Conservation (phyloP, 2,329 filamentous ascomycete species). For the Cladophialophora yegresii region DNA sequence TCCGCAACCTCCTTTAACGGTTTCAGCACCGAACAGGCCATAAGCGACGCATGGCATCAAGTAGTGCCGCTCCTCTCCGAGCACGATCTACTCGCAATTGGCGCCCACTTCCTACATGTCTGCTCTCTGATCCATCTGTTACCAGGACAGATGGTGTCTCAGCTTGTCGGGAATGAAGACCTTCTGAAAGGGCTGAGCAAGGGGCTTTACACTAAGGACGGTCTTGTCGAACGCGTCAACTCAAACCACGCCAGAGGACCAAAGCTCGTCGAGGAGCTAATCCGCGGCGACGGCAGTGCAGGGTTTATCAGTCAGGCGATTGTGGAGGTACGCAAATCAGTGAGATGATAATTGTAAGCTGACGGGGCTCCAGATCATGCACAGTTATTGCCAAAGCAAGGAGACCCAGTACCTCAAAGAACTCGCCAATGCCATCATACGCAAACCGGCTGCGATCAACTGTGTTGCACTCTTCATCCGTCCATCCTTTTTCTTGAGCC, state of each 20-base stretch:
- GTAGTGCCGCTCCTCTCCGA: constrained; percentile 64
- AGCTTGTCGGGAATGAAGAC: constrained; percentile 78
- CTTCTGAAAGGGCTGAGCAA: constrained; percentile 72
- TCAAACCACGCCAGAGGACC: constrained; percentile 71
- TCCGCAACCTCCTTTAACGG: constrained; percentile 60
- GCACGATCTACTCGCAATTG: constrained; percentile 66
- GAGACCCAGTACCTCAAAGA: constrained; percentile 65
- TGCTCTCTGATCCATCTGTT: constrained; percentile 89
- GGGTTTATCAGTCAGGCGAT: constrained; percentile 80
- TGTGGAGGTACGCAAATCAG: constrained; percentile 59
- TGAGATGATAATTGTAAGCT: background rate
- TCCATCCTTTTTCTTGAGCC: constrained; percentile 57
- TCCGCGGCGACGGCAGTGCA: constrained; percentile 88
- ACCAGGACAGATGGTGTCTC: constrained; percentile 72
- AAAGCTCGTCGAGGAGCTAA: constrained; percentile 75
- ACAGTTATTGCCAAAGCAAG: constrained; percentile 59
- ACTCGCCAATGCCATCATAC: constrained; percentile 60
- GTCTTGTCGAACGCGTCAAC: constrained; percentile 74
- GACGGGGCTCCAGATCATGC: constrained; percentile 47
- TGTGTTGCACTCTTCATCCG: constrained; percentile 63
- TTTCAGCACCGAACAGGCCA: constrained; percentile 63
- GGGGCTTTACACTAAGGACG: constrained; percentile 74
- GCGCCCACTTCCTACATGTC: constrained; percentile 82
- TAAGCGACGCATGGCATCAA: constrained; percentile 66
- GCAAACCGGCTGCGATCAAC: constrained; percentile 59